These are phyloP conservation scores for Colletotrichum australisinense DNA, from an alignment of 2,329 filamentous ascomycete genomes.

Conservation along the genomic window DNA sequence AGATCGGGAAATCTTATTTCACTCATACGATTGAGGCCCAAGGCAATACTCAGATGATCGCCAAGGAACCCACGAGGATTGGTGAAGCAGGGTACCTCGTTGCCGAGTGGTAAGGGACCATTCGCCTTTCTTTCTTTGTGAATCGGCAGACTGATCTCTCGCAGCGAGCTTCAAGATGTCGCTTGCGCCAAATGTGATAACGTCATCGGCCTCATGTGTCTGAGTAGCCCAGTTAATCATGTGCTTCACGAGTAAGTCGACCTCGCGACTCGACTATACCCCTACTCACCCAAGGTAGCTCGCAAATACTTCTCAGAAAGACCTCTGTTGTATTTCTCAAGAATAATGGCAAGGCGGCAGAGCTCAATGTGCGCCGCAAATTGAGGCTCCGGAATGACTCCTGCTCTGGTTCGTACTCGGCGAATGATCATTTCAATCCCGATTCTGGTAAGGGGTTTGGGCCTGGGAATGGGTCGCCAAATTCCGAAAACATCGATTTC, in stretches of 20 bases:
- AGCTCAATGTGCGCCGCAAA: slow-evolving; percentile 47
- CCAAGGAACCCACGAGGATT: slow-evolving; percentile 40
- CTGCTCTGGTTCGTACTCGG: background rate
- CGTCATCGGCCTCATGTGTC: slow-evolving; percentile 49
- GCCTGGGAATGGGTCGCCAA: background rate
- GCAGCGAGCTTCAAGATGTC: slow-evolving; percentile 50
- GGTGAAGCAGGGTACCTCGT: slow-evolving; percentile 51
- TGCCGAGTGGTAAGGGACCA: slow-evolving; percentile 44
- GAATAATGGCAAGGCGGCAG: slow-evolving; percentile 29
- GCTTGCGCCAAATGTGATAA: slow-evolving; percentile 46
- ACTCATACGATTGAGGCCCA: slow-evolving; percentile 46
- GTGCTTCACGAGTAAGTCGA: slow-evolving; percentile 49
- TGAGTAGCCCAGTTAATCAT: slow-evolving; percentile 49
- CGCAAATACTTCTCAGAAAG: slow-evolving; percentile 49
- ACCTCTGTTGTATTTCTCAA: slow-evolving; percentile 43
- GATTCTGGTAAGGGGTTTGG: background rate
- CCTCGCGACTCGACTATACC: background rate
- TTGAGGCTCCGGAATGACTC: slow-evolving; percentile 44
- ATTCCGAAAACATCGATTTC: slow-evolving; percentile 33
- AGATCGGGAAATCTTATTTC: slow-evolving; percentile 53
- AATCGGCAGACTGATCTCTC: background rate
- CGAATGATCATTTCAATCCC: background rate
- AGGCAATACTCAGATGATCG: slow-evolving; percentile 38
- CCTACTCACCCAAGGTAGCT: slow-evolving; percentile 40
- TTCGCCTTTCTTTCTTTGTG: background rate